These are phyloP conservation scores for Scleromitrula shiraiana DNA, from an alignment of 2,329 filamentous ascomycete species.

Conservation along the genomic window DNA sequence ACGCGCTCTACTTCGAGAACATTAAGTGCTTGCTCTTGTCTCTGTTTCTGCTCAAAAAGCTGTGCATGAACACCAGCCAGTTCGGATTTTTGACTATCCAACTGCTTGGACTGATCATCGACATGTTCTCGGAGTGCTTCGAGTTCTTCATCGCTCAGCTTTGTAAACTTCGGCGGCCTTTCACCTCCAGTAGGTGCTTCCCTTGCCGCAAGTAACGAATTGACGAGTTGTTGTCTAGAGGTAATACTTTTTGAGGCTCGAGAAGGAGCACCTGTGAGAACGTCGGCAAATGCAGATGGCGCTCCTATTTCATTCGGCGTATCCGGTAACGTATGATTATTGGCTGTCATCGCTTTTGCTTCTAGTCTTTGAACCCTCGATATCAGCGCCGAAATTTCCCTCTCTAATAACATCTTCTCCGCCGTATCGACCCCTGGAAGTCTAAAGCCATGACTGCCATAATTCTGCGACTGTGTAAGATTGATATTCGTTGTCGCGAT, in stretches of 20 bases:
- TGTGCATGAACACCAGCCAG: conserved; percentile 80
- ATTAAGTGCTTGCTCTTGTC: conserved; percentile 74
- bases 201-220: conserved; percentile 26
- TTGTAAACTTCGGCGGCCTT: conserved; percentile 26
- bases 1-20: conserved; percentile 83
- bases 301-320: conserved; percentile 70
- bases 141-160: conserved; percentile 72
- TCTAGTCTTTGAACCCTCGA: conserved; percentile 76
- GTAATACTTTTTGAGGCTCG: conserved; percentile 28
- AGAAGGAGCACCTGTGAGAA: conserved; percentile 31
- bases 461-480: conserved; percentile 14
- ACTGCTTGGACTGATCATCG: conserved; percentile 86
- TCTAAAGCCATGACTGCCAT: conserved; percentile 38
- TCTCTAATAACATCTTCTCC: conserved; percentile 73
- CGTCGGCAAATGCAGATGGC: conserved; percentile 56
- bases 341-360: conserved; percentile 58
- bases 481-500: conserved; percentile 34
- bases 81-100: conserved; percentile 81
- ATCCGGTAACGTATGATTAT: conserved; percentile 58
- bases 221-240: conserved; percentile 35
- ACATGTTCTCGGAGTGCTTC: conserved; percentile 83
- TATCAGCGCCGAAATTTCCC: conserved; percentile 72
- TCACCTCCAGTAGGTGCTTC: conserved; percentile 23
- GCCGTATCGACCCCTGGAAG: conserved; percentile 70
- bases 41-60: conserved; percentile 74